Evolutionary conservation across 2,329 filamentous ascomycete species (phyloP).

Genomic region (Talaromyces pinophilus): DNA sequence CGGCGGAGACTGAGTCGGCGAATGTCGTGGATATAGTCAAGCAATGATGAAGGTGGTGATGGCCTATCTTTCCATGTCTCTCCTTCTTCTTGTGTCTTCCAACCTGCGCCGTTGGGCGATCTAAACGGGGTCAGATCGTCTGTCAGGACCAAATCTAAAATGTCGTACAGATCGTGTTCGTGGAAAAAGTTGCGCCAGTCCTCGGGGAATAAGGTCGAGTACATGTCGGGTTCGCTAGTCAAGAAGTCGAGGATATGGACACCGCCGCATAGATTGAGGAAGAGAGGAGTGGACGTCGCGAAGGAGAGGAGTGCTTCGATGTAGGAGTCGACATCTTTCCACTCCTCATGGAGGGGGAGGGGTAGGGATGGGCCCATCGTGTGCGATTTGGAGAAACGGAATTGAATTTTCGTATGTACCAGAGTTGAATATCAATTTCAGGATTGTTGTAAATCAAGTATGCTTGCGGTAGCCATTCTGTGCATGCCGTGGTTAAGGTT

Average conservation of each 20-base stretch:
- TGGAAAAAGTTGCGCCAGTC: constrained; percentile 83
- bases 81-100: constrained; percentile 9
- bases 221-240: constrained; percentile 79
- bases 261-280: constrained; percentile 91
- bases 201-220: constrained; percentile 70
- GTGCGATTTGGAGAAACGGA: not conserved
- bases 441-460: too few relatives aligned
- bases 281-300: constrained; percentile 69
- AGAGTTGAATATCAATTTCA: not conserved
- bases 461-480: not conserved
- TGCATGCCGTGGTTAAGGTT: not conserved
- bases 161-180: constrained; percentile 67
- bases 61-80: constrained; percentile 47
- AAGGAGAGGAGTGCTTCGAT: constrained; percentile 77
- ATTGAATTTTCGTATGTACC: not conserved
- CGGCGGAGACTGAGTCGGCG: constrained; percentile 68
- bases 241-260: constrained; percentile 97
- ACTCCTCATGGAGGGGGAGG: constrained; percentile 71
- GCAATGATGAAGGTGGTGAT: constrained; percentile 57
- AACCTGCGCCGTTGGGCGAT: not conserved
- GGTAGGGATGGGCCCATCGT: constrained; percentile 52
- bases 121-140: constrained; percentile 61
- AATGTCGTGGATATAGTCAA: constrained; percentile 72
- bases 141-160: constrained; percentile 79
- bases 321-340: constrained; percentile 72